These are phyloP conservation scores for Myxozyma lipomycoides DNA, from an alignment of 805 yeast species.

Conservation along the genomic window DNA sequence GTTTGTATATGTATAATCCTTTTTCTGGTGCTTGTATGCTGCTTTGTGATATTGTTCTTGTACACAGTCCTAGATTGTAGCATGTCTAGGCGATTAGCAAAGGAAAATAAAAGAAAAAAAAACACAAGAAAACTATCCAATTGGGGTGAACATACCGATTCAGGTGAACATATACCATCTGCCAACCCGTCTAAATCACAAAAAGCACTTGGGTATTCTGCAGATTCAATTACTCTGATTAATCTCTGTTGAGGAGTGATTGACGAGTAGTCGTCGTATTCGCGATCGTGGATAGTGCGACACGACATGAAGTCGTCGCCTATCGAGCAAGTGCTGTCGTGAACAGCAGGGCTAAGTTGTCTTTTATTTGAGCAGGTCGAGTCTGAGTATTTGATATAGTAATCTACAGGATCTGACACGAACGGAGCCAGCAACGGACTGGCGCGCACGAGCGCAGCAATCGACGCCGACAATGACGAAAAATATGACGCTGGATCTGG, in stretches of 20 bases:
- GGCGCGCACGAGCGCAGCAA: not conserved
- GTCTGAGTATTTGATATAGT: too few species aligned
- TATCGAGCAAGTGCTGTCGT: conserved; percentile 13
- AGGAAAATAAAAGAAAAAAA: not conserved
- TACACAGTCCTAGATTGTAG: conserved; percentile 21
- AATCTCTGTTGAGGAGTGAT: conserved; percentile 6
- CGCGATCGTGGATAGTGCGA: conserved; percentile 1
- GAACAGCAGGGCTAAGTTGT: not conserved
- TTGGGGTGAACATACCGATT: conserved; percentile 10
- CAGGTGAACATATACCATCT: conserved; percentile 5
- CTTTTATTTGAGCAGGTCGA: conserved; percentile 2
- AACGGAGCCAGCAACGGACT: conserved; percentile 1
- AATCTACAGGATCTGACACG: too few species aligned
- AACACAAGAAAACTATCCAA: too few species aligned
- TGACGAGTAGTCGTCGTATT: not conserved
- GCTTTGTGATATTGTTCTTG: not conserved
- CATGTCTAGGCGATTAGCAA: conserved; percentile 8
- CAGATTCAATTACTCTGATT: conserved; percentile 8
- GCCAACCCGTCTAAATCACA: conserved; percentile 7
- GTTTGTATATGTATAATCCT: conserved; percentile 22
- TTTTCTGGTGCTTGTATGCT: not conserved
- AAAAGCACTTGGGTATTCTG: conserved; percentile 12
- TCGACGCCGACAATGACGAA: conserved; percentile 2
- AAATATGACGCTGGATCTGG: conserved; percentile 3
- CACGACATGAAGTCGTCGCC: conserved; percentile 29